phyloP scores from a whole-genome alignment of 2,329 filamentous ascomycete species.

The Ceratocystis huliohia region DNA sequence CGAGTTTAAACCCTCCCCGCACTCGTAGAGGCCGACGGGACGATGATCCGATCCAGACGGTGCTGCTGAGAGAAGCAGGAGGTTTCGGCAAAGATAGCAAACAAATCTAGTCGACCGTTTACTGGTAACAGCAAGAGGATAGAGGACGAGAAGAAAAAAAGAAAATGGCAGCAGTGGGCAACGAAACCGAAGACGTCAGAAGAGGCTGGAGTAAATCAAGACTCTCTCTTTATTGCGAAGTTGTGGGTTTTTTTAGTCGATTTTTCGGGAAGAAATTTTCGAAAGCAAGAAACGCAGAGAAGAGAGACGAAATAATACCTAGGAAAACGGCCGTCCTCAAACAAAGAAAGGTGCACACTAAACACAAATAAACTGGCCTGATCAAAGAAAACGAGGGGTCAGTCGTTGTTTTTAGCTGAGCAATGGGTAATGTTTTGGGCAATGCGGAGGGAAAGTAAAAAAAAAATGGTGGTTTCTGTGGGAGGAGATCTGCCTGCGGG shows the following conservation, averaged over 20 bases:
- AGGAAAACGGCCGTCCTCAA: not conserved
- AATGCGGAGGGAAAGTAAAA: slow-evolving; percentile 11
- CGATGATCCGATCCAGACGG: slow-evolving; percentile 16
- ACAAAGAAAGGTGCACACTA: slow-evolving; percentile 9
- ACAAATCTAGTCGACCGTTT: slow-evolving; percentile 12
- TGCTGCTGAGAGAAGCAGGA: slow-evolving; percentile 17
- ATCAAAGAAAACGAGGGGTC: slow-evolving; percentile 12
- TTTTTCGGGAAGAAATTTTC: slow-evolving; percentile 21
- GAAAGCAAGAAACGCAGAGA: slow-evolving; percentile 12
- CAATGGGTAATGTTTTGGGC: slow-evolving; percentile 14
- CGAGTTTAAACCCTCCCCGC: slow-evolving; percentile 19
- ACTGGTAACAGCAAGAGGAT: not conserved
- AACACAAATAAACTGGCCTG: slow-evolving; percentile 6
- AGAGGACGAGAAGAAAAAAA: not conserved
- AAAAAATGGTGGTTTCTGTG: slow-evolving; percentile 17
- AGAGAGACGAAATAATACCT: slow-evolving; percentile 5
- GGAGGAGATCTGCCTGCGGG: slow-evolving; percentile 18
- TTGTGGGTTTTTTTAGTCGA: slow-evolving; percentile 17
- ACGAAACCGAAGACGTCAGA: slow-evolving; percentile 10
- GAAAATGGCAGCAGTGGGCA: not conserved
- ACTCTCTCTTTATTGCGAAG: slow-evolving; percentile 3
- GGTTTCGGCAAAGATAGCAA: slow-evolving; percentile 11
- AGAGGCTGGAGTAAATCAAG: slow-evolving; percentile 15
- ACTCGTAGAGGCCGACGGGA: slow-evolving; percentile 19
- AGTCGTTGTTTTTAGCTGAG: slow-evolving; percentile 8